Evolutionary conservation across 2,329 filamentous ascomycete species (phyloP).

Genomic region (Sclerotinia minor): DNA sequence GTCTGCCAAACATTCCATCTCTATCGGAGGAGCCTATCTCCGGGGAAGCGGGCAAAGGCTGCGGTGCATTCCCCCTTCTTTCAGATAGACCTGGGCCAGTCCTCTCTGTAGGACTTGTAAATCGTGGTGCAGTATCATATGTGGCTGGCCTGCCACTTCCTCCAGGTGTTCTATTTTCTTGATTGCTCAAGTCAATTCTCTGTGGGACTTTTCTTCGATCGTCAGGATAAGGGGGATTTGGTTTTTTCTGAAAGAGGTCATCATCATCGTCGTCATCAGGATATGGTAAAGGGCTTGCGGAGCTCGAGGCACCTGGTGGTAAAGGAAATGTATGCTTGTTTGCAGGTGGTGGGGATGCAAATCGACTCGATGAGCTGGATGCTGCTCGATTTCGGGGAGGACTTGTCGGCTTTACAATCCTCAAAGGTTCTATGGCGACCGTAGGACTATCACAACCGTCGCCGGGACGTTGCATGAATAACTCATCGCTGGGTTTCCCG

Average conservation of each 20-base stretch:
- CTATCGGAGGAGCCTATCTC: conserved; percentile 74
- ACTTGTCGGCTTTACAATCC: conserved; percentile 78
- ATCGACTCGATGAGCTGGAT: conserved; percentile 43
- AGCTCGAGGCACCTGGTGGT: conserved; percentile 69
- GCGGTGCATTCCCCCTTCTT: conserved; percentile 76
- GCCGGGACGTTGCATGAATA: conserved; percentile 65
- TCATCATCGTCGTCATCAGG: conserved; percentile 66
- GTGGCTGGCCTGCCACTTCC: conserved; percentile 31
- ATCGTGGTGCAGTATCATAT: conserved; percentile 41
- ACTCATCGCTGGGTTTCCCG: conserved; percentile 75
- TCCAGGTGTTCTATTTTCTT: conserved; percentile 31
- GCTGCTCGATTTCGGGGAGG: conserved; percentile 50
- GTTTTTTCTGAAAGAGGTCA: conserved; percentile 37
- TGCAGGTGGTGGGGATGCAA: conserved; percentile 52
- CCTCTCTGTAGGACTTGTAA: conserved; percentile 51
- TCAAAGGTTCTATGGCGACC: conserved; percentile 67
- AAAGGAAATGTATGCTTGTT: conserved; percentile 62
- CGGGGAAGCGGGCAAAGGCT: conserved; percentile 78
- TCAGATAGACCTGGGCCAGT: conserved; percentile 71
- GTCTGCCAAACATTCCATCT: conserved; percentile 72
- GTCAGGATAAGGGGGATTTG: conserved; percentile 42
- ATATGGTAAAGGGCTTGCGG: conserved; percentile 67
- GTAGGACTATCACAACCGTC: conserved; percentile 67
- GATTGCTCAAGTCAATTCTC: conserved; percentile 29
- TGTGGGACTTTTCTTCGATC: conserved; percentile 33